These are phyloP conservation scores for Paxillus ammoniavirescens DNA, from an alignment of 768 basidiomycete species.

Conservation along the genomic window DNA sequence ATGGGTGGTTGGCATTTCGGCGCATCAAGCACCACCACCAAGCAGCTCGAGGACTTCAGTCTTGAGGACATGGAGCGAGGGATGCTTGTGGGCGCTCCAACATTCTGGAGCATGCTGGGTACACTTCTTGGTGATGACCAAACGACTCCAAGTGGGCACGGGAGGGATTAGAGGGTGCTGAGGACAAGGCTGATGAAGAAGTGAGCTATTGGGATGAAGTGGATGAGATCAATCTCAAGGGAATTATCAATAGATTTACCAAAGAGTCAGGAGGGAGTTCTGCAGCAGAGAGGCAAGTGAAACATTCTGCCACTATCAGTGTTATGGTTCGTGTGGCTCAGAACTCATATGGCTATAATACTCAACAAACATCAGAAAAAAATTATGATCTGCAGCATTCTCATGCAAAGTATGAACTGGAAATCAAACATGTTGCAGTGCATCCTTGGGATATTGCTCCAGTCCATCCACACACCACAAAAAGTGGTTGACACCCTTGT, in stretches of 20 bases:
- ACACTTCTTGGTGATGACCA: background rate
- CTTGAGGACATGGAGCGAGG: constrained; percentile 10
- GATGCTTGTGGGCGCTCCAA: constrained; percentile 6
- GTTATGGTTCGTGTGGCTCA: background rate
- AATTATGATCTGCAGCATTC: constrained; percentile 8
- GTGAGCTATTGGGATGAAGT: constrained; percentile 2
- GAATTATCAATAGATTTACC: background rate
- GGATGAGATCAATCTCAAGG: constrained; percentile 2
- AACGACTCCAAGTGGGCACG: background rate
- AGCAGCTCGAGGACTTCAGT: constrained; percentile 10
- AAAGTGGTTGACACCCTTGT: constrained; percentile 29
- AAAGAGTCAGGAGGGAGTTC: background rate
- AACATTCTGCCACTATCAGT: background rate
- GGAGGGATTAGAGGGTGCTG: background rate
- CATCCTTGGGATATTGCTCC: constrained; percentile 12
- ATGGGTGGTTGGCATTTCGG: constrained; percentile 9
- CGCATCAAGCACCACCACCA: background rate
- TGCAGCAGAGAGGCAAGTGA: background rate
- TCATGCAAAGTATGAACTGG: constrained; percentile 31
- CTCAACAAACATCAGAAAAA: constrained; percentile 2
- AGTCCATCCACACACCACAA: constrained; percentile 25
- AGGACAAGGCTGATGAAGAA: background rate
- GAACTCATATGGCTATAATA: constrained; percentile 1
- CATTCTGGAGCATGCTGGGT: constrained; percentile 9
- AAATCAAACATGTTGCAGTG: constrained; percentile 9